Evolutionary conservation across 2,329 filamentous ascomycete species (phyloP), one percentile per base, ranked within the genome.

Genomic region (Epichloe brachyelytri): DNA sequence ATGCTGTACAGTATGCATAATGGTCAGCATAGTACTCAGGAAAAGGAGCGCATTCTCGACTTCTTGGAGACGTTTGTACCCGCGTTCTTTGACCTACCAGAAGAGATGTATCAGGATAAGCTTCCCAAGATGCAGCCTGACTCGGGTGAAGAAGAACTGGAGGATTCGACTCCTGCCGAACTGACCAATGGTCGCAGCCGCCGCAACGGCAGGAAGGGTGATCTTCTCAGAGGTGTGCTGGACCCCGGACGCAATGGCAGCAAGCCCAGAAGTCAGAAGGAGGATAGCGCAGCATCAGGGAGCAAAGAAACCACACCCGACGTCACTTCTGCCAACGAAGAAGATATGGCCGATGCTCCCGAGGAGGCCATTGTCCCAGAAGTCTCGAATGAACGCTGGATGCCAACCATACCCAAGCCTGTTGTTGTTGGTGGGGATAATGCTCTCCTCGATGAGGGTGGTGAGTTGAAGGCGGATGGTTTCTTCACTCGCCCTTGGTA

Each of bases 271-370:
- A 78, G 76, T 45, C 83, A 88, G 49, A 90, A 93, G 61, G 87
- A 93, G 56, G 86, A 85, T 55, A 91, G 85, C 59, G 74, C 80
- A n/a, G 80, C 80, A 2, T 83, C 85, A 22, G 83, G 79, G 14
- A 95, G 88, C 69, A 88, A 94, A 61, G 89, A 93, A 59, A 89
- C 86, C 0, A 95, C 90, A 0, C 91, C 93, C 0, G 90, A 94
- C 60, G 79, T 83, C 20, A 80, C 74, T n/a, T 90, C 86, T 1
- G 80, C 79, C 30, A 84, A 79, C 50, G 87, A 93, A 59, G 86
- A 91, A 55, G 88, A 93, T 36, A 80, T 82, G 71, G 74, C 71
- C 5, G 82, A 84, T 57, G 77, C 69, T 3, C 70, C 72, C 10
- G 75, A 86, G 49, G 76, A 86, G 55, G 66, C 72, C 36, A 63